Evolutionary conservation across 306 rosid genomes (phyloP).

Genomic region (Lithocarpus polystachyus): DNA sequence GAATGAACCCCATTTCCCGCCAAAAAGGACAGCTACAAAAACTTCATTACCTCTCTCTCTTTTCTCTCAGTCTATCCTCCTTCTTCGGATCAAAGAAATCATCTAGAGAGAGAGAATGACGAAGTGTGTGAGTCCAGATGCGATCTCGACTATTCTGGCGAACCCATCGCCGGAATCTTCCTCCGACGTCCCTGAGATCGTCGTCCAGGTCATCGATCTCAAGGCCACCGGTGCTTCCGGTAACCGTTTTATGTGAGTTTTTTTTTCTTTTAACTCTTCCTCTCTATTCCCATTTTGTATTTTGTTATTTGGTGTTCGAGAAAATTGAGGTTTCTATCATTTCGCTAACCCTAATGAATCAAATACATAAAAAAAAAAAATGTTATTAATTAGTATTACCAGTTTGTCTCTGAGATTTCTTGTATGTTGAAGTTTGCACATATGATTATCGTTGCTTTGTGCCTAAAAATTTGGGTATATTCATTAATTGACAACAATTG

Average conservation of each 20-base stretch:
- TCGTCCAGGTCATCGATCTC: constrained; percentile 81
- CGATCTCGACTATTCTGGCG: constrained; percentile 50
- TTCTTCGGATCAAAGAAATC: background rate
- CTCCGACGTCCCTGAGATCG: constrained; percentile 54
- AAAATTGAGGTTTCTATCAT: background rate
- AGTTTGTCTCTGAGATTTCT: too few relatives aligned
- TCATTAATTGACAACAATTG: too few relatives aligned
- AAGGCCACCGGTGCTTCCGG: constrained; percentile 36
- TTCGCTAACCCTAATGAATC: too few relatives aligned
- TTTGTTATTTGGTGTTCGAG: background rate
- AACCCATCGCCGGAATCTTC: constrained; percentile 61
- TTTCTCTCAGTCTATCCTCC: too few relatives aligned
- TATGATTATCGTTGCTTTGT: too few relatives aligned
- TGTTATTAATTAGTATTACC: too few relatives aligned
- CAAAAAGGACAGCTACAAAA: constrained; percentile 18
- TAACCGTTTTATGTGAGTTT: constrained; percentile 54
- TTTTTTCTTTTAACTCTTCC: background rate
- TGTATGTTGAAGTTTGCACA: too few relatives aligned
- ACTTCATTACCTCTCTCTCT: background rate
- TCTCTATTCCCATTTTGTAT: background rate
- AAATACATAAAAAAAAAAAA: too few relatives aligned
- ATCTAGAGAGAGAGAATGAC: constrained; percentile 61
- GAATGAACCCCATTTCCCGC: constrained; percentile 35
- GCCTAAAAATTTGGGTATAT: too few relatives aligned
- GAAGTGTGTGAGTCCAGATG: constrained; percentile 40